A percentile compares a stretch with the other conserved stretches of the same genome.
Conservation (phyloP, 257 asterid genomes). For the Echium plantagineum region DNA sequence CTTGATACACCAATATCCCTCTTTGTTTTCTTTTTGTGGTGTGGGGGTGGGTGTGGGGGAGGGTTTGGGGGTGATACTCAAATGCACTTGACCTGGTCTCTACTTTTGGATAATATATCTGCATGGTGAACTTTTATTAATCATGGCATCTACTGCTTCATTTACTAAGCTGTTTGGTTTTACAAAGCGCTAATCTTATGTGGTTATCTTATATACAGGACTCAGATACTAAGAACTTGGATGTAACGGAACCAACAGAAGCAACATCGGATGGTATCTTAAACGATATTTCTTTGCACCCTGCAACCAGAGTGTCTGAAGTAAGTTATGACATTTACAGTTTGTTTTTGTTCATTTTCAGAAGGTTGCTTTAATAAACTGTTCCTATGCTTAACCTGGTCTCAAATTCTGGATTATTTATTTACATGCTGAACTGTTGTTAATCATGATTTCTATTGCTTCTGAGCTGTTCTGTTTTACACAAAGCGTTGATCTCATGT, state of each 20-base stretch:
- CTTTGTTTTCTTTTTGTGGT: too few species aligned
- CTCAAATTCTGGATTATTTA: too few species aligned
- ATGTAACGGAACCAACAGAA: constrained; percentile 5
- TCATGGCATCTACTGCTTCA: too few species aligned
- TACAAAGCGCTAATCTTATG: not conserved
- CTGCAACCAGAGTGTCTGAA: constrained; percentile 5
- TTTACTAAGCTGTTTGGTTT: too few species aligned
- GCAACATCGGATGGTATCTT: constrained; percentile 5
- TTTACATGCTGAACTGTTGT: too few species aligned
- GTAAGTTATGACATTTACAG: constrained; percentile 5
- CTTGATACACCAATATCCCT: too few species aligned
- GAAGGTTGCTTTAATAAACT: constrained; percentile 2
- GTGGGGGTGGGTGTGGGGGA: too few species aligned
- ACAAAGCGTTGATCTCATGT: not conserved
- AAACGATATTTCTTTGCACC: constrained; percentile 13
- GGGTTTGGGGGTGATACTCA: too few species aligned
- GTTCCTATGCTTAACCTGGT: not conserved
- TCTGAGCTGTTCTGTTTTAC: not conserved
- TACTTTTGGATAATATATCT: too few species aligned
- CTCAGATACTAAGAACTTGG: constrained; percentile 9
- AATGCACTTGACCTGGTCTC: not conserved
- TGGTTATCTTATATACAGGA: constrained; percentile 10
- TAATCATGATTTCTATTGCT: too few species aligned
- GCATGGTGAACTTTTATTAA: not conserved
- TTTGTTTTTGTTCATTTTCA: not conserved